phyloP scores from a whole-genome alignment of 164 flowering plant species.

The Umbellularia californica region DNA sequence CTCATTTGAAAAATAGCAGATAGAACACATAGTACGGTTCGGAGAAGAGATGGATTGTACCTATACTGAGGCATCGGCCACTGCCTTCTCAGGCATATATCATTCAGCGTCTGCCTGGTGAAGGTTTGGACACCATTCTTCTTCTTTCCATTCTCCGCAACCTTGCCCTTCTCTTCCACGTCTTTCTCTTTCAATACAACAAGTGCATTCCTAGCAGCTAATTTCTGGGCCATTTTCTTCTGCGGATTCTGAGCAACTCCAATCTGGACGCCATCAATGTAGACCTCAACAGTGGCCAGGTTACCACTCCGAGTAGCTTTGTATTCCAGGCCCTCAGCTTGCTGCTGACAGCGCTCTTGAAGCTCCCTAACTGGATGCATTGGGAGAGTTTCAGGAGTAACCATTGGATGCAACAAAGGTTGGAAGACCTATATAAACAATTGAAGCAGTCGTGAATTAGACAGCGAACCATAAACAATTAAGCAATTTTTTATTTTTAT shows the following conservation, averaged over 20 bases:
- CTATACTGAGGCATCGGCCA: conserved; percentile 99
- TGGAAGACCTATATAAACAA: conserved; percentile 58
- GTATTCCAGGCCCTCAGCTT: conserved; percentile 98
- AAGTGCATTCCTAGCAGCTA: conserved; percentile 96
- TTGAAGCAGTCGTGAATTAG: neutral
- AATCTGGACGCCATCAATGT: conserved; percentile 83
- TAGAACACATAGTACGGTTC: neutral
- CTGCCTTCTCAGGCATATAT: conserved; percentile 86
- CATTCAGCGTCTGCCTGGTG: conserved; percentile 92
- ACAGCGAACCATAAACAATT: neutral
- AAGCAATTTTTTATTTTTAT: too few species aligned
- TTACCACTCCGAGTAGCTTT: conserved; percentile 83
- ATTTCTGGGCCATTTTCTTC: conserved; percentile 99
- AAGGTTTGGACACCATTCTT: conserved; percentile 70
- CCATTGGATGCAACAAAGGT: conserved; percentile 91
- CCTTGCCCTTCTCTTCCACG: conserved; percentile 40
- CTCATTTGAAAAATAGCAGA: neutral
- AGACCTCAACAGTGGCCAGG: conserved; percentile 94
- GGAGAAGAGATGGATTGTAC: conserved; percentile 29
- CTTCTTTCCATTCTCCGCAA: conserved; percentile 54
- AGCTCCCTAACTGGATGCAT: conserved; percentile 99
- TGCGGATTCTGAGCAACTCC: conserved; percentile 94
- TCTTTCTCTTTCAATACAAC: conserved; percentile 83
- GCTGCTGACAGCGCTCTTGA: conserved; percentile 98
- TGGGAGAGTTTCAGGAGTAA: conserved; percentile 98